Conservation (phyloP, 345 rosid genomes). For the Brassica nigra region DNA sequence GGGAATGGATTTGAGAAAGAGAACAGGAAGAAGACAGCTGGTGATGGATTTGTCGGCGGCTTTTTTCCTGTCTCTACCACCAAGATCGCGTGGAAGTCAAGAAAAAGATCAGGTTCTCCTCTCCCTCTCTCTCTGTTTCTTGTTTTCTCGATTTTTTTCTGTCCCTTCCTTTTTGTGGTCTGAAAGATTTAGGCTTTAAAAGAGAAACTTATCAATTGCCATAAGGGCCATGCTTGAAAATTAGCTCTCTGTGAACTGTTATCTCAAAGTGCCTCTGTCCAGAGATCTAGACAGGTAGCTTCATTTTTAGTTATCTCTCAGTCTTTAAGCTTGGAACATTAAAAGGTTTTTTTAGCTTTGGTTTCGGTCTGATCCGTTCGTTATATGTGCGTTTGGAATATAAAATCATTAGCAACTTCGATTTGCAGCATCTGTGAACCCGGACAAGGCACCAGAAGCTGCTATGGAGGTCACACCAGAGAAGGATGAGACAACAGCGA, state of each 20-base stretch:
- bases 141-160: constrained; percentile 2
- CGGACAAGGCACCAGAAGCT: constrained; percentile 46
- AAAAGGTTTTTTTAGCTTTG: neutral
- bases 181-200: neutral
- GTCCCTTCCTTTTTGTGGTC: neutral
- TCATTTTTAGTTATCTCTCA: neutral
- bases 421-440: constrained; percentile 25
- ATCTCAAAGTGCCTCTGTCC: neutral
- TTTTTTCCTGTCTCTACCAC: constrained; percentile 74
- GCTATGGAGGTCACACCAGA: constrained; percentile 46
- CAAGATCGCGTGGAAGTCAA: constrained; percentile 77
- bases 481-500: constrained; percentile 47
- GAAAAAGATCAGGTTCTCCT: constrained; percentile 72
- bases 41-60: constrained; percentile 55
- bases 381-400: neutral
- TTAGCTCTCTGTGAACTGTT: neutral
- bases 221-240: neutral
- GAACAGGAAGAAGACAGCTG: constrained; percentile 33
- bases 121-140: constrained; percentile 6
- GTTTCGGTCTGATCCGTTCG: neutral
- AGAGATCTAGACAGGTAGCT: neutral
- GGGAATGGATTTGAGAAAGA: constrained; percentile 20
- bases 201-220: neutral
- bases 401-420: neutral
- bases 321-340: neutral